A percentile compares a stretch with the other conserved stretches of the same genome.
Evolutionary conservation across 345 rosid species (phyloP).

Genomic region (Camelina hispida): DNA sequence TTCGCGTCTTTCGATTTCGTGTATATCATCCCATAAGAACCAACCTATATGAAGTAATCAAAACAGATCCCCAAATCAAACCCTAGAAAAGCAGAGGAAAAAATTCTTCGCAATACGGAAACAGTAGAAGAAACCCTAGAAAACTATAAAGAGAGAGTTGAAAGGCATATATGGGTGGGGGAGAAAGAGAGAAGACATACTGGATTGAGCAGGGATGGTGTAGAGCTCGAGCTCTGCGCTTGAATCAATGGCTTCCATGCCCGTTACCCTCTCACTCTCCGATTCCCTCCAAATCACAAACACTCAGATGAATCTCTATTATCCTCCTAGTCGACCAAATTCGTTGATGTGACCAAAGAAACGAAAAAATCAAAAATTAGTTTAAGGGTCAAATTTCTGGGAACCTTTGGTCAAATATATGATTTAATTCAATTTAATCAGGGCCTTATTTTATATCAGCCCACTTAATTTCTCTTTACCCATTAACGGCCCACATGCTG

Average conservation of each 20-base stretch:
- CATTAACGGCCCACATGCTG: not conserved
- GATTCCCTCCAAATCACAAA: slow-evolving; percentile 29
- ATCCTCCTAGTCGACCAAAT: not conserved
- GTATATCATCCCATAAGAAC: slow-evolving; percentile 94
- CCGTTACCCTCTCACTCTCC: slow-evolving; percentile 5
- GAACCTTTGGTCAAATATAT: not conserved
- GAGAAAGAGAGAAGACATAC: slow-evolving; percentile 48
- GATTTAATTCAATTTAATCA: not conserved
- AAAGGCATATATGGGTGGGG: not conserved
- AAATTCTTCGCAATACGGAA: not conserved
- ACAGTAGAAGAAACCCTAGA: slow-evolving; percentile 16
- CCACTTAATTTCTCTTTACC: not conserved
- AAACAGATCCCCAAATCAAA: slow-evolving; percentile 28
- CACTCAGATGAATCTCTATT: not conserved
- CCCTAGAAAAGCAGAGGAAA: slow-evolving; percentile 9
- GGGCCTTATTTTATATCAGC: slow-evolving; percentile 6
- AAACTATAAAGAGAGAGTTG: not conserved
- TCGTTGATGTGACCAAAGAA: not conserved
- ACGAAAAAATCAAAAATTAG: not conserved
- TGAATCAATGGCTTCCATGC: slow-evolving; percentile 49
- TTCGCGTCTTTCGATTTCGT: slow-evolving; percentile 77
- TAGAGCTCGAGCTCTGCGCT: slow-evolving; percentile 66
- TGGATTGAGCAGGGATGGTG: slow-evolving; percentile 79
- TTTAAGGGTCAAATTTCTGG: not conserved
- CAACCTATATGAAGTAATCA: slow-evolving; percentile 56